Evolutionary conservation across 2,329 filamentous ascomycete genomes (phyloP).

Genomic region (Xylariaceae sp.): DNA sequence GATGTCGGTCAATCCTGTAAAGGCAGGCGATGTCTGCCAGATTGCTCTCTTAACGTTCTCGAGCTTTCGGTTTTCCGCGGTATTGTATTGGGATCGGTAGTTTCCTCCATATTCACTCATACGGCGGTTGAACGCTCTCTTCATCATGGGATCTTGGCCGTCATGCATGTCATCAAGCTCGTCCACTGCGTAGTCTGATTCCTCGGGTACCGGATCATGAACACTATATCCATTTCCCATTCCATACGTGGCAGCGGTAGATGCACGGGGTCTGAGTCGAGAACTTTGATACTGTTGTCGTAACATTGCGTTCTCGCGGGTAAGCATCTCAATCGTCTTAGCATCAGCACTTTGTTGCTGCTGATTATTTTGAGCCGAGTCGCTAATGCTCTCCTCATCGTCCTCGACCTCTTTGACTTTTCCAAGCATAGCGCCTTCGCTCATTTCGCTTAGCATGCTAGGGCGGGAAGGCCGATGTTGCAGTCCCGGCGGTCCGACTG

Average conservation of each 20-base stretch:
- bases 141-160: conserved; percentile 40
- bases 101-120: conserved; percentile 53
- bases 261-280: conserved; percentile 53
- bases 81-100: conserved; percentile 42
- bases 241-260: conserved; percentile 49
- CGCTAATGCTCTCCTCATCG: conserved; percentile 53
- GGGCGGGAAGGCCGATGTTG: conserved; percentile 77
- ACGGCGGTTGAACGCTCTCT: conserved; percentile 43
- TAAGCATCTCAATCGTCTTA: conserved; percentile 58
- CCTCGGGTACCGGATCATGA: conserved; percentile 55
- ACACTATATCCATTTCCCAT: conserved; percentile 54
- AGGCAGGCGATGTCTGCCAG: conserved; percentile 68
- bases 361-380: conserved; percentile 50
- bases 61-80: conserved; percentile 55
- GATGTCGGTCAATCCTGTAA: conserved; percentile 54
- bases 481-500: conserved; percentile 58
- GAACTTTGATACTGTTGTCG: conserved; percentile 52
- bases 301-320: conserved; percentile 57
- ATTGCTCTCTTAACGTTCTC: conserved; percentile 62
- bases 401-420: conserved; percentile 68
- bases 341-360: conserved; percentile 50
- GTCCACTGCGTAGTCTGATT: conserved; percentile 67
- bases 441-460: conserved; percentile 69
- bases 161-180: conserved; percentile 61
- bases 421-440: conserved; percentile 54